These are phyloP conservation scores for Penicillium sp. DNA, from an alignment of 2,329 filamentous ascomycete species.

Conservation along the genomic window DNA sequence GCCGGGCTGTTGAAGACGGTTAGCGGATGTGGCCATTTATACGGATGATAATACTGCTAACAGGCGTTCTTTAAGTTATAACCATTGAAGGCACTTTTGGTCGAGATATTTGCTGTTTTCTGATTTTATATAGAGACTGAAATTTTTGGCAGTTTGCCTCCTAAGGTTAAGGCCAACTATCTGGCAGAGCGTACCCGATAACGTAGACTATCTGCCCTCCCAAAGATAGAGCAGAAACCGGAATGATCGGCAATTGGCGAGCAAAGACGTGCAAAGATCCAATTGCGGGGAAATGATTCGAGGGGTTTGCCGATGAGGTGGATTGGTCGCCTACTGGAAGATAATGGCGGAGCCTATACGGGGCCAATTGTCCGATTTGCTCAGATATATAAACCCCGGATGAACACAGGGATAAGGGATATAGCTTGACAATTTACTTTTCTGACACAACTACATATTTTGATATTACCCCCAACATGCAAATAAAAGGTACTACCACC, in stretches of 20 bases:
- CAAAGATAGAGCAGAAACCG: neutral
- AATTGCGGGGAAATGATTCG: conserved; percentile 6
- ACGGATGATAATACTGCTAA: fast-evolving
- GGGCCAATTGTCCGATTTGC: neutral
- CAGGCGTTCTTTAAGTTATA: too few species aligned
- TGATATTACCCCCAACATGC: neutral
- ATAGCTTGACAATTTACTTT: neutral
- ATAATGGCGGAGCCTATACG: neutral
- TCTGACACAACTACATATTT: neutral
- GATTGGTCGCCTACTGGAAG: neutral
- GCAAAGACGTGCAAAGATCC: neutral
- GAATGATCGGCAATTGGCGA: neutral
- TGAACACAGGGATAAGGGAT: neutral
- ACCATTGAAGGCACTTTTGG: neutral
- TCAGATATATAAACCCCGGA: neutral
- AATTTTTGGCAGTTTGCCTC: neutral
- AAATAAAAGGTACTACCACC: neutral
- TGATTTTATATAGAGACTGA: neutral
- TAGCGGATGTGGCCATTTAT: neutral
- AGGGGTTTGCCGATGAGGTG: conserved; percentile 1
- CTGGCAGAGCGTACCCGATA: neutral
- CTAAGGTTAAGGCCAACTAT: neutral
- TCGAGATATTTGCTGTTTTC: neutral
- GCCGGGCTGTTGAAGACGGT: conserved; percentile 26
- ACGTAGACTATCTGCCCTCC: neutral